Percentiles rank a stretch among this genome's conserved stretches.
These are phyloP conservation scores for Solanum bukasovii DNA, from an alignment of 257 asterid species.

Conservation along the genomic window DNA sequence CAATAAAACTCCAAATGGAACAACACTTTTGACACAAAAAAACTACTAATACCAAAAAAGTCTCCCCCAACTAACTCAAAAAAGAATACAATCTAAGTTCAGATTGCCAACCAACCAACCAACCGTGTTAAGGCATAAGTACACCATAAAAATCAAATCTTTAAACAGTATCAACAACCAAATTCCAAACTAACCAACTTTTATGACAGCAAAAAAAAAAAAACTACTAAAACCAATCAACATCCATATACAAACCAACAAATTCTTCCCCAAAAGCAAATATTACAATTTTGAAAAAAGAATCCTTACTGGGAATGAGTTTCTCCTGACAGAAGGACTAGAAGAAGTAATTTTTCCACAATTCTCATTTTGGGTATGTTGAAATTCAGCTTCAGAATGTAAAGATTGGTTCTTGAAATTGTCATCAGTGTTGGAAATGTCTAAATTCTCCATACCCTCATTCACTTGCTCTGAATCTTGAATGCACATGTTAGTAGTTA, in stretches of 20 bases:
- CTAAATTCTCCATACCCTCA: slow-evolving; percentile 45
- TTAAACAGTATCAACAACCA: not conserved
- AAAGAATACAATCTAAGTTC: not conserved
- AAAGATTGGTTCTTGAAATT: slow-evolving; percentile 27
- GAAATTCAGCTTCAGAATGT: slow-evolving; percentile 25
- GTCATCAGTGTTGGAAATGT: slow-evolving; percentile 24
- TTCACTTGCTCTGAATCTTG: slow-evolving; percentile 63
- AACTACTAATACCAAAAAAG: not conserved
- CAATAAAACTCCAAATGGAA: not conserved
- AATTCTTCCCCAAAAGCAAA: not conserved
- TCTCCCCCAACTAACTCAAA: not conserved
- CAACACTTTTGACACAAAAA: not conserved
- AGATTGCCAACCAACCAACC: too few relatives aligned
- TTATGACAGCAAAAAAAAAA: not conserved
- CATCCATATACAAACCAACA: not conserved
- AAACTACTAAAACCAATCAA: not conserved
- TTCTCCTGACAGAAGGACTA: slow-evolving; percentile 14
- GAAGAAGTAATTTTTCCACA: slow-evolving; percentile 14
- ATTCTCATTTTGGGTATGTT: slow-evolving; percentile 17
- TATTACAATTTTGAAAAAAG: not conserved
- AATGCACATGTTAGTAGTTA: slow-evolving; percentile 40
- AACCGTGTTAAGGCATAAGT: not conserved
- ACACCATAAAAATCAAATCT: not conserved
- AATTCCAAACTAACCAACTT: not conserved
- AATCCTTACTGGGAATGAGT: slow-evolving; percentile 50